Conservation (phyloP, 2,329 filamentous ascomycete species). For the Ilyonectria mors-panacis region DNA sequence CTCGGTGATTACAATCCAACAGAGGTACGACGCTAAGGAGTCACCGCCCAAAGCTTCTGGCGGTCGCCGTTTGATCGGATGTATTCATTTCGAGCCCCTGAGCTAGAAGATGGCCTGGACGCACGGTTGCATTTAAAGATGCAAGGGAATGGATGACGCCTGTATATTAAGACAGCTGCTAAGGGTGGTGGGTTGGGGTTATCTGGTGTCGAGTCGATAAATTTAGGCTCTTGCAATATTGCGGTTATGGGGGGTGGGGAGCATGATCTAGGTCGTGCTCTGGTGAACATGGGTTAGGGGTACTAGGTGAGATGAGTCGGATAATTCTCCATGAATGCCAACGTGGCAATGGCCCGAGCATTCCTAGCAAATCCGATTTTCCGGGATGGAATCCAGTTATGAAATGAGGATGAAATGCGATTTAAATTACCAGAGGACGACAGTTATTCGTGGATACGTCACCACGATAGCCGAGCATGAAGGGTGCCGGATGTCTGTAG, state of each 20-base stretch:
- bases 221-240: conserved; percentile 17
- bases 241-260: conserved; percentile 16
- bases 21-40: conserved; percentile 14
- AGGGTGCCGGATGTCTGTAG: conserved; percentile 5
- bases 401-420: conserved; percentile 4
- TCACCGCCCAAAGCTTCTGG: conserved; percentile 22
- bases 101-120: conserved; percentile 12
- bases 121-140: conserved; percentile 9
- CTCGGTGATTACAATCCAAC: conserved; percentile 33
- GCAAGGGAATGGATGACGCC: conserved; percentile 1
- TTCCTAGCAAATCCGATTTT: conserved; percentile 10
- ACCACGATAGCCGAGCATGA: no score
- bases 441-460: no score
- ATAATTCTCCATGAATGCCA: conserved; percentile 16
- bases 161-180: background rate
- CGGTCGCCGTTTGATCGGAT: conserved; percentile 16
- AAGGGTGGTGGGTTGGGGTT: conserved; percentile 19
- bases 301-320: background rate
- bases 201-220: conserved; percentile 3
- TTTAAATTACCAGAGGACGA: no score
- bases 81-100: conserved; percentile 31
- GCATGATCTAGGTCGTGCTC: background rate
- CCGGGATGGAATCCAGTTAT: conserved; percentile 1
- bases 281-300: conserved; percentile 17
- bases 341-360: conserved; percentile 22